These are phyloP conservation scores for Xylaria cubensis DNA, from an alignment of 495 filamentous ascomycete species.

Conservation along the genomic window DNA sequence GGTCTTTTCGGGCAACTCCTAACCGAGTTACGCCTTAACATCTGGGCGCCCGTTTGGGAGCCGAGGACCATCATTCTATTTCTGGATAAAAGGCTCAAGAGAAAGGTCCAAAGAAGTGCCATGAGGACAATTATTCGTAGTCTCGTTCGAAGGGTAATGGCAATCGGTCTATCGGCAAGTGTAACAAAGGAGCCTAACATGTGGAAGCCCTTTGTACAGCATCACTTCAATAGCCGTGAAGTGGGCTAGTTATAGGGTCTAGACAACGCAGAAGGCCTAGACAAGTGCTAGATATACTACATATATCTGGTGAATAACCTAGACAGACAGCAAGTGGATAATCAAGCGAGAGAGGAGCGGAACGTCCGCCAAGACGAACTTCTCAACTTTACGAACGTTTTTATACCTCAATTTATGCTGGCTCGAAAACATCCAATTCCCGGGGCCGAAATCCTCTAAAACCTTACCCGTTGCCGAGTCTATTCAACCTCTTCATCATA, in stretches of 20 bases:
- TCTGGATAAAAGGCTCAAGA: too few species aligned
- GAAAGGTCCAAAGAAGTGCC: too few species aligned
- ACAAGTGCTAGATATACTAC: not conserved
- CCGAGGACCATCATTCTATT: too few species aligned
- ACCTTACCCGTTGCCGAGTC: too few species aligned
- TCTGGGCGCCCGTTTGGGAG: too few species aligned
- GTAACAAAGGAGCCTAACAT: not conserved
- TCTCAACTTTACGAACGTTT: not conserved
- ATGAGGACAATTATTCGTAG: not conserved
- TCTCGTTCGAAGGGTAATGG: not conserved
- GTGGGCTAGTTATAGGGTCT: not conserved
- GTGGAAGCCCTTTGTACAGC: not conserved
- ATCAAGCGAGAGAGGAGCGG: not conserved
- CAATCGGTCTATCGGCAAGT: not conserved
- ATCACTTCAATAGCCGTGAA: not conserved
- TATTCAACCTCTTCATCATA: too few species aligned
- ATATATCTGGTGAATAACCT: not conserved
- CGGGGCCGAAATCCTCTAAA: too few species aligned
- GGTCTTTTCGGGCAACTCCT: too few species aligned
- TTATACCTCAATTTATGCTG: not conserved
- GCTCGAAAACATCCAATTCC: not conserved
- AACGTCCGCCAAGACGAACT: not conserved
- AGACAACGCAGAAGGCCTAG: not conserved
- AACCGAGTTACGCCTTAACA: too few species aligned
- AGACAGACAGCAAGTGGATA: not conserved